Conservation (phyloP, 345 rosid genomes). For the Lepidium sativum region DNA sequence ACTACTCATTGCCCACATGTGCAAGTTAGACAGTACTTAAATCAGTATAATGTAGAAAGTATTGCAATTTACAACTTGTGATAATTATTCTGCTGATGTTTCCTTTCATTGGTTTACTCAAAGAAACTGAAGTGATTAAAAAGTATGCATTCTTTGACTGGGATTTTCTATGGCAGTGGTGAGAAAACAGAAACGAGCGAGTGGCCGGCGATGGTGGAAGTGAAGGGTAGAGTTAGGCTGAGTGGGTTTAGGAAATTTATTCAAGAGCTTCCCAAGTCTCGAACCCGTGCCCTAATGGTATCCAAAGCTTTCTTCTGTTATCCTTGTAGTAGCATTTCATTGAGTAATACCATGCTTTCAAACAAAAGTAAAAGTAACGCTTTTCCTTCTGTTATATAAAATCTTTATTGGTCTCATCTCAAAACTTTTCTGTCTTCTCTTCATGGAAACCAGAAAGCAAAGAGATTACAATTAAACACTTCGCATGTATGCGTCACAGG, state of each 20-base stretch:
- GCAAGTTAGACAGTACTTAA: too few relatives aligned
- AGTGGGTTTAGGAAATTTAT: slow-evolving; percentile 94
- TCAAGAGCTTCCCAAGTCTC: slow-evolving; percentile 85
- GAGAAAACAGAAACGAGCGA: slow-evolving; percentile 56
- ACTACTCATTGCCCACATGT: too few relatives aligned
- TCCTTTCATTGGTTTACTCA: background rate
- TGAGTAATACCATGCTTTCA: background rate
- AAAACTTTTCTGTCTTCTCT: slow-evolving; percentile 24
- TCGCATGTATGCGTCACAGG: slow-evolving; percentile 9
- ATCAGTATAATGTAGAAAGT: too few relatives aligned
- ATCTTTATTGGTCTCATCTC: background rate
- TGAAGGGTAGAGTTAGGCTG: slow-evolving; percentile 89
- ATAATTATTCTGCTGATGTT: background rate
- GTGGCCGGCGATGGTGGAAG: slow-evolving; percentile 66
- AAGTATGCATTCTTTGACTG: slow-evolving; percentile 9
- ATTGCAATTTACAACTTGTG: too few relatives aligned
- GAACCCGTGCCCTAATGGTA: slow-evolving; percentile 96
- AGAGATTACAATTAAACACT: slow-evolving; percentile 18
- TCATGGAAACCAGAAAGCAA: slow-evolving; percentile 25
- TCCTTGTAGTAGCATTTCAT: slow-evolving; percentile 21
- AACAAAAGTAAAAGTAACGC: background rate
- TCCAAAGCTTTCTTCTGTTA: slow-evolving; percentile 39
- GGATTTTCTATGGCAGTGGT: slow-evolving; percentile 49
- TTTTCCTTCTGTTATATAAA: background rate
- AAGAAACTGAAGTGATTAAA: background rate